Evolutionary conservation across 805 yeast genomes (phyloP).

Genomic region (Candida fluviatilis): DNA sequence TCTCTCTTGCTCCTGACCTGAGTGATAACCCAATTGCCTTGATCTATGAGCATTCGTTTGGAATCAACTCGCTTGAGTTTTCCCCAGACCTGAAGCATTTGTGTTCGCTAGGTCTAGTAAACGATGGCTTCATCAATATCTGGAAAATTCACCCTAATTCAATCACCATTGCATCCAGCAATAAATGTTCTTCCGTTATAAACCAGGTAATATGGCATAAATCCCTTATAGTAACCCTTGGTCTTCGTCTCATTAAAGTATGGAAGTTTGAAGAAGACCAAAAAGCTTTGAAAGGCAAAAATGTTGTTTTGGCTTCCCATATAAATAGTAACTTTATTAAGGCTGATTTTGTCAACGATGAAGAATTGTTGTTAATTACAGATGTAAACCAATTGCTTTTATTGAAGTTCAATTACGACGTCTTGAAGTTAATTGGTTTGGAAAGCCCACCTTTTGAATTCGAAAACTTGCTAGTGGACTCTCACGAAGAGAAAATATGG

Average conservation of each 20-base stretch:
- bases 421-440: slow-evolving; percentile 13
- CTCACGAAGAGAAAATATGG: slow-evolving; percentile 21
- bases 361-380: slow-evolving; percentile 34
- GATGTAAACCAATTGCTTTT: slow-evolving; percentile 30
- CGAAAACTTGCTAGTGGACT: slow-evolving; percentile 17
- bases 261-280: slow-evolving; percentile 47
- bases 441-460: slow-evolving; percentile 15
- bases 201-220: slow-evolving; percentile 56
- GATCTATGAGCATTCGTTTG: slow-evolving; percentile 62
- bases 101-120: slow-evolving; percentile 61
- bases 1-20: slow-evolving; percentile 51
- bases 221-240: slow-evolving; percentile 48
- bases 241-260: slow-evolving; percentile 56
- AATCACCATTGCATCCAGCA: slow-evolving; percentile 42
- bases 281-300: slow-evolving; percentile 50
- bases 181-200: slow-evolving; percentile 59
- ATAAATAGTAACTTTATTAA: slow-evolving; percentile 49
- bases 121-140: slow-evolving; percentile 63
- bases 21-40: slow-evolving; percentile 46
- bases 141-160: slow-evolving; percentile 42
- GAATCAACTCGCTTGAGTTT: slow-evolving; percentile 51
- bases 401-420: slow-evolving; percentile 20
- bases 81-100: slow-evolving; percentile 54
- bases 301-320: slow-evolving; percentile 48
- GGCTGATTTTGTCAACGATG: slow-evolving; percentile 26